These are phyloP conservation scores for Saccharomycopsis sp. DNA, from an alignment of 805 yeast species.

Conservation along the genomic window DNA sequence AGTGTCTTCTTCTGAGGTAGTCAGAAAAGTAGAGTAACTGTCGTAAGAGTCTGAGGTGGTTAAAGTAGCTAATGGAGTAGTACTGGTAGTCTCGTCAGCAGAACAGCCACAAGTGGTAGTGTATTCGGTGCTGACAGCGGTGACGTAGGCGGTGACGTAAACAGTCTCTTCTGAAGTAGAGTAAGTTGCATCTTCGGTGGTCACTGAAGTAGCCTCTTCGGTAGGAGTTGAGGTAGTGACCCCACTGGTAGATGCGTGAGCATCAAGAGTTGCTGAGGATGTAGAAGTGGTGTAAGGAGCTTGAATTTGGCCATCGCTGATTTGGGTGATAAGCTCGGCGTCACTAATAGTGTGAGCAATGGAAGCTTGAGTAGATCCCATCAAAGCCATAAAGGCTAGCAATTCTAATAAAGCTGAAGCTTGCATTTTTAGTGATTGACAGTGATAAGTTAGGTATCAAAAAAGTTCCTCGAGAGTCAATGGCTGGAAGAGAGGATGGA, in stretches of 20 bases:
- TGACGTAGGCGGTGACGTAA: conserved; percentile 19
- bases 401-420: conserved; percentile 14
- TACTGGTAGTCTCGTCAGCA: conserved; percentile 1
- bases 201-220: not conserved
- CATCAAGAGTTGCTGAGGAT: conserved; percentile 13
- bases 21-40: not conserved
- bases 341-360: conserved; percentile 13
- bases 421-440: conserved; percentile 10
- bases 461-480: too few relatives aligned
- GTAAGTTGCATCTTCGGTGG: conserved; percentile 8
- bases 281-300: conserved; percentile 18
- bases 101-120: conserved; percentile 14
- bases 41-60: not conserved
- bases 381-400: conserved; percentile 15
- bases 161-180: conserved; percentile 17
- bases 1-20: conserved; percentile 8
- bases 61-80: not conserved
- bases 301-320: conserved; percentile 21
- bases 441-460: not conserved
- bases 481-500: not conserved
- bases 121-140: conserved; percentile 17
- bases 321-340: conserved; percentile 16
- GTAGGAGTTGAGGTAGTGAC: conserved; percentile 4
- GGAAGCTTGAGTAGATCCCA: conserved; percentile 12
- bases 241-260: conserved; percentile 3